These are phyloP conservation scores for Xylogone sp. DNA, from an alignment of 2,329 filamentous ascomycete genomes.

Conservation along the genomic window DNA sequence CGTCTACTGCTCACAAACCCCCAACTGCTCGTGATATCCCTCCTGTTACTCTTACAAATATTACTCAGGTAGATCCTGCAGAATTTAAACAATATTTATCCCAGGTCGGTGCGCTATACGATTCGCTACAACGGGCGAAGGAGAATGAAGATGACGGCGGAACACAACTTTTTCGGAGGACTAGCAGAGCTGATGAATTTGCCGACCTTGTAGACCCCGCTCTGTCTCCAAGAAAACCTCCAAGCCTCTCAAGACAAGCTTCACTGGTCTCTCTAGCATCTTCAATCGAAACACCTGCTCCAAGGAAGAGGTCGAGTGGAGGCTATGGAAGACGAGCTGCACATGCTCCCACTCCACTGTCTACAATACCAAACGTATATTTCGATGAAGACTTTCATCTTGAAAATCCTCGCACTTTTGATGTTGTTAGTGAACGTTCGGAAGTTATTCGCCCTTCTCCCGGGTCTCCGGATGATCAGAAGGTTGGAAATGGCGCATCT, in stretches of 20 bases:
- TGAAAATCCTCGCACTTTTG: conserved; percentile 93
- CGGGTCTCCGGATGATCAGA: conserved; percentile 49
- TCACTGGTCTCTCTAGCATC: conserved; percentile 39
- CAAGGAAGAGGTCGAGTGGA: conserved; percentile 47
- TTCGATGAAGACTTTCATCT: conserved; percentile 94
- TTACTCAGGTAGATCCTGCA: conserved; percentile 72
- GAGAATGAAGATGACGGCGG: conserved; percentile 65
- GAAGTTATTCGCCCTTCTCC: conserved; percentile 79
- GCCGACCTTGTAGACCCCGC: conserved; percentile 33
- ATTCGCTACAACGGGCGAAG: conserved; percentile 81
- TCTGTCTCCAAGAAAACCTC: conserved; percentile 13
- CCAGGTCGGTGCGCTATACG: conserved; percentile 83
- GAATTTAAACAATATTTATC: conserved; percentile 82
- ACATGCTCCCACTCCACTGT: conserved; percentile 78
- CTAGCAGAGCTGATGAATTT: conserved; percentile 33
- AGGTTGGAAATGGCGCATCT: conserved; percentile 51
- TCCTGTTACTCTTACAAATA: conserved; percentile 85
- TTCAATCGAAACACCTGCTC: conserved; percentile 24
- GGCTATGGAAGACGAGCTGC: conserved; percentile 51
- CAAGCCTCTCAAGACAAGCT: conserved; percentile 29
- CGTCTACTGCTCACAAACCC: conserved; percentile 70
- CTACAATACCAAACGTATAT: conserved; percentile 89
- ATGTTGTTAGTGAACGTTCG: conserved; percentile 92
- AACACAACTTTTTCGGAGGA: conserved; percentile 26
- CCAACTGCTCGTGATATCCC: conserved; percentile 89